Conservation (phyloP, 1,284 basidiomycete species). For the Cryptococcus maquisensis region DNA sequence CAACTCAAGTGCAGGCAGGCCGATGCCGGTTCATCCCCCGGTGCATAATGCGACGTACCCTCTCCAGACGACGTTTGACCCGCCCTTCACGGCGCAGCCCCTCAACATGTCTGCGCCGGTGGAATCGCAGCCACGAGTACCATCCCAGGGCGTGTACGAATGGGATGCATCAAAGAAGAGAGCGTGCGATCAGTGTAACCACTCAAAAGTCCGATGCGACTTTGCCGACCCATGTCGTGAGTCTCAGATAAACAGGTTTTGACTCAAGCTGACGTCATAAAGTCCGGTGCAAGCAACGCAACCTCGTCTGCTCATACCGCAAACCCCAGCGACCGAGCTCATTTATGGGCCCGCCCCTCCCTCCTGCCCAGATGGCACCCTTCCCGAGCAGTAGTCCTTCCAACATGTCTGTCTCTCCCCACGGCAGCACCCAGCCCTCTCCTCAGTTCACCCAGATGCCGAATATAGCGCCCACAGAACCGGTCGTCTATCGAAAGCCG, state of each 20-base stretch:
- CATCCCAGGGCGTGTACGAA: conserved; percentile 19
- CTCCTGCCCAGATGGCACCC: conserved; percentile 2
- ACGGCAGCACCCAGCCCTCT: conserved; percentile 26
- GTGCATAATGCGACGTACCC: conserved; percentile 14
- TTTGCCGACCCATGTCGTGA: conserved; percentile 70
- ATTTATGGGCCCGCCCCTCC: neutral
- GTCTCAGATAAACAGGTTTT: conserved; percentile 13
- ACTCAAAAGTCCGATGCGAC: conserved; percentile 72
- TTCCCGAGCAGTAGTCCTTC: neutral
- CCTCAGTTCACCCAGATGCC: conserved; percentile 8
- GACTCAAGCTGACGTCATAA: conserved; percentile 4
- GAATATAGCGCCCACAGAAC: conserved; percentile 1
- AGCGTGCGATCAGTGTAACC: conserved; percentile 76
- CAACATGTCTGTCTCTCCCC: conserved; percentile 14
- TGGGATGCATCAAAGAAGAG: conserved; percentile 44
- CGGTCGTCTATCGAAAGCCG: conserved; percentile 1
- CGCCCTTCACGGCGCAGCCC: conserved; percentile 18
- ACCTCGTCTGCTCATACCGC: conserved; percentile 72
- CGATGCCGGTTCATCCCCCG: neutral
- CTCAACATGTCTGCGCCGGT: conserved; percentile 18
- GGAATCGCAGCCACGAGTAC: neutral
- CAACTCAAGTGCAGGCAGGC: neutral
- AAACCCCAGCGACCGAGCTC: conserved; percentile 55
- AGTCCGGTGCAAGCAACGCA: conserved; percentile 74
- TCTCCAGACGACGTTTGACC: conserved; percentile 21